Base-by-base conservation (phyloP, 208 protist genomes). In the Trypanosoma melophagium region DNA sequence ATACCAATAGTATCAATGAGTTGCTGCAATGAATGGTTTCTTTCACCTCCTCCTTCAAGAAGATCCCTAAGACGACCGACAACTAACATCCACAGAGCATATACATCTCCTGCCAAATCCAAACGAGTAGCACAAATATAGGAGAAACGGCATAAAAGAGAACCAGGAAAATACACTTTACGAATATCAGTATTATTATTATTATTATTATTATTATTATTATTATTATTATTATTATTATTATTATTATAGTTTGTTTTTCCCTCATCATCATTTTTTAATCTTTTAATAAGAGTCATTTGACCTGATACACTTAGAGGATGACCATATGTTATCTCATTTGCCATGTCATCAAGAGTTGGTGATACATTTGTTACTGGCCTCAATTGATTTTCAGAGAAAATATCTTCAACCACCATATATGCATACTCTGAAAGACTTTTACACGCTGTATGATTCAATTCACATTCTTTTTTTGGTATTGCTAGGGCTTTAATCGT, bases 91-190 rank as follows among this genome's bases (percentile, higher is more conserved):
- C 88, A 91, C 40, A 90, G 63, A 38, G 42, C 25, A 10, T 49
- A 59, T 12, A 84, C 72, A 60, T 84, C 75, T 3, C 74, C 69
- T n/a, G 73, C 70, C 14, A 54, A 41, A 19, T 60, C 62, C 16
- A 82, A 31, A 25, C 57, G 63, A 78, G 16, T 63, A n/a, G 70
- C 76, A 54, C 77, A 86, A 38, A 69, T 38, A 65, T 83, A 75
- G 2, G 85, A 81, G 53, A 95, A 86, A 52, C 89, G 86, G 17
- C 77, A 77, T 52, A 93, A 74, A 22, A 95, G 74, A 7, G 89
- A 93, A 25, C 81, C 79, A 1, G 89, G 89, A 38, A 88, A 87
- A 71, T 95, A 95, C 21, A 74, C 71, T 49, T 45, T 41, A 12
- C 89, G 86, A 31, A 81, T 64, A 60, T 81, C 76, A 31, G 0